Conservation (phyloP, 2,329 filamentous ascomycete genomes). For the Neonectria sp. region DNA sequence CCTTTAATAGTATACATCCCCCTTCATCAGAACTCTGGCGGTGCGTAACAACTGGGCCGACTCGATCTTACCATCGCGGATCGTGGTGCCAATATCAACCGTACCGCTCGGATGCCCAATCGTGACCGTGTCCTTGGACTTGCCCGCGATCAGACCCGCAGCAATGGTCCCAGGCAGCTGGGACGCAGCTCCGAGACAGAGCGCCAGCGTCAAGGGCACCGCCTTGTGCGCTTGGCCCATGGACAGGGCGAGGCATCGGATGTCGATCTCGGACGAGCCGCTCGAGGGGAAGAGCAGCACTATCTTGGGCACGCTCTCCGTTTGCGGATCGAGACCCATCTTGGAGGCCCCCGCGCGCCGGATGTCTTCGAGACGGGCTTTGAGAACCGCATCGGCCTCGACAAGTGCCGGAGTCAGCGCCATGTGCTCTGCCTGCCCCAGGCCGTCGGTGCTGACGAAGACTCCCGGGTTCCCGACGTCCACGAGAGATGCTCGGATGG, state of each 20-base stretch:
- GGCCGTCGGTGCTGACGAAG: constrained; percentile 70
- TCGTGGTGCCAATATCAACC: constrained; percentile 61
- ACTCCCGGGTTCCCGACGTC: constrained; percentile 77
- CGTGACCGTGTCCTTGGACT: constrained; percentile 50
- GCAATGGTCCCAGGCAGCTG: constrained; percentile 62
- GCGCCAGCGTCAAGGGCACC: constrained; percentile 68
- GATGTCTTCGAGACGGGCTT: constrained; percentile 68
- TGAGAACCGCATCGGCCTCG: constrained; percentile 60
- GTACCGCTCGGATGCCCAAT: constrained; percentile 64
- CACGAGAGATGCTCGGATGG: constrained; percentile 68
- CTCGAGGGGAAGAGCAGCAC: constrained; percentile 60
- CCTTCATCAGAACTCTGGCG: constrained; percentile 65
- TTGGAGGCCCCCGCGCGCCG: constrained; percentile 68
- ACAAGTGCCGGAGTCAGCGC: constrained; percentile 69
- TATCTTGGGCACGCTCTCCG: constrained; percentile 74
- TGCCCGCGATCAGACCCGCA: constrained; percentile 47
- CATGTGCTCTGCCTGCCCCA: constrained; percentile 62
- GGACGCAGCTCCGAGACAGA: constrained; percentile 66
- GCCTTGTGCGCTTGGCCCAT: constrained; percentile 71
- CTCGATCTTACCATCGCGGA: constrained; percentile 56
- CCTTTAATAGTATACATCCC: constrained; percentile 60
- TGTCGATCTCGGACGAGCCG: constrained; percentile 50
- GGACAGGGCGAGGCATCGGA: constrained; percentile 65
- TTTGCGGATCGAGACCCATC: constrained; percentile 71
- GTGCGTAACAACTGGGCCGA: constrained; percentile 64